Conservation (phyloP, 345 rosid species). For the Durio zibethinus region DNA sequence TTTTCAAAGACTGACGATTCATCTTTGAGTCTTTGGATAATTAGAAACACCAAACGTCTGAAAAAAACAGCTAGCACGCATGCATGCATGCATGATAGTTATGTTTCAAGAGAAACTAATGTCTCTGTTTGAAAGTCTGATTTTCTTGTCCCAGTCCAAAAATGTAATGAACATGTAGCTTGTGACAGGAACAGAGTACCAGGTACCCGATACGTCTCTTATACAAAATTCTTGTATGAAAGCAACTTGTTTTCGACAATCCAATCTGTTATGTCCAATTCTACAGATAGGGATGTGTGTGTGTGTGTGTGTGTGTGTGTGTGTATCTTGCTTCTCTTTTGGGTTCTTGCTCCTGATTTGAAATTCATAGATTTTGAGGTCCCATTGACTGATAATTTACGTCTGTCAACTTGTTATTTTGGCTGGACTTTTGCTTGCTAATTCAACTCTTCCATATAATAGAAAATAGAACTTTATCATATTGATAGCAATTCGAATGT, state of each 20-base stretch:
- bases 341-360: not conserved
- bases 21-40: not conserved
- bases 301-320: too few species aligned
- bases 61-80: not conserved
- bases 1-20: not conserved
- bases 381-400: constrained; percentile 7
- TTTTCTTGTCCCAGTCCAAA: not conserved
- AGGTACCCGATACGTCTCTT: not conserved
- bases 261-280: not conserved
- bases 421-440: not conserved
- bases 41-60: not conserved
- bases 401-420: not conserved
- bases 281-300: not conserved
- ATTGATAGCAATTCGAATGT: not conserved
- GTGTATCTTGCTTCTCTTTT: not conserved
- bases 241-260: not conserved
- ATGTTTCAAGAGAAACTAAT: not conserved
- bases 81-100: not conserved
- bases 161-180: not conserved
- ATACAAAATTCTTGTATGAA: not conserved
- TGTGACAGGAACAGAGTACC: not conserved
- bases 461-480: not conserved
- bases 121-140: not conserved
- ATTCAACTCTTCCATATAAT: not conserved
- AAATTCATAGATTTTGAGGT: constrained; percentile 3